Conservation (phyloP, 345 rosid species). For the Adansonia digitata region DNA sequence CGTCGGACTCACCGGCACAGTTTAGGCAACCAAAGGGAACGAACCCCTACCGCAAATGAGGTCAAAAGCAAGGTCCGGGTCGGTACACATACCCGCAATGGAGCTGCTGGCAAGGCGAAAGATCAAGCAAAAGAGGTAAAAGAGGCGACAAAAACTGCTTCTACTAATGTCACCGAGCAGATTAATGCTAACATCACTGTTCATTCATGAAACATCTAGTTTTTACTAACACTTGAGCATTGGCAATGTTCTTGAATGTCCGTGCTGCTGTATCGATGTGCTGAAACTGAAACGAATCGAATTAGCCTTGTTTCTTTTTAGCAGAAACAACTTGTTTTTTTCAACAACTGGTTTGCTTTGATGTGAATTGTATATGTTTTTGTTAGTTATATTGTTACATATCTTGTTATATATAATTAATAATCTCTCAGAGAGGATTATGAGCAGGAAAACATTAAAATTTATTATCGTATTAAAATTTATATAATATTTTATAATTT, state of each 20-base stretch:
- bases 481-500: no score
- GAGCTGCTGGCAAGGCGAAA: slow-evolving; percentile 36
- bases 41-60: slow-evolving; percentile 13
- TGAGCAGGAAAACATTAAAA: no score
- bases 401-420: no score
- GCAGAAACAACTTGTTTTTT: background rate
- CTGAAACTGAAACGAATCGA: background rate
- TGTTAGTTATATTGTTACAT: no score
- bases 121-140: slow-evolving; percentile 34
- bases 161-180: slow-evolving; percentile 27
- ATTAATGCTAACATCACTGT: slow-evolving; percentile 27
- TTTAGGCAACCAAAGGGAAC: slow-evolving; percentile 42
- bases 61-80: slow-evolving; percentile 29
- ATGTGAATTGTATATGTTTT: background rate
- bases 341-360: background rate
- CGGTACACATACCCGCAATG: slow-evolving; percentile 31
- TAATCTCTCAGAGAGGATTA: no score
- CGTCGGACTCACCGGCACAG: slow-evolving; percentile 60
- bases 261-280: background rate
- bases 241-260: slow-evolving; percentile 21
- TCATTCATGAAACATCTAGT: slow-evolving; percentile 33
- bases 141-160: slow-evolving; percentile 30
- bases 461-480: no score
- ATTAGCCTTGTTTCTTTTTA: background rate
- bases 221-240: slow-evolving; percentile 20